Evolutionary conservation across 768 basidiomycete genomes (phyloP).

Genomic region (Lactifluus piperatus): DNA sequence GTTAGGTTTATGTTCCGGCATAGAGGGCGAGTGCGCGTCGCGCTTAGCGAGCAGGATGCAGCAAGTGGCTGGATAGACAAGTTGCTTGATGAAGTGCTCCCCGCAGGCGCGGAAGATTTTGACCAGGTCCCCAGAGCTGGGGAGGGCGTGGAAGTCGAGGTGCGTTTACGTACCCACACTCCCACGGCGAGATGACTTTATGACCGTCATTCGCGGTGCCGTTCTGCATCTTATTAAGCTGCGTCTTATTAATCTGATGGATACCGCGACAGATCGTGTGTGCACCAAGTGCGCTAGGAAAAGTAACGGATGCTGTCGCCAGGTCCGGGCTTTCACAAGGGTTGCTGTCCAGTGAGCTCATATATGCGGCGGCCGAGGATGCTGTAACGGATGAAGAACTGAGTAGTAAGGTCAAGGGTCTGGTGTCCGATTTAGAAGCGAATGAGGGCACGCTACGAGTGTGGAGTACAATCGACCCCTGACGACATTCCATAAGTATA

Average conservation of each 20-base stretch:
- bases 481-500: background rate
- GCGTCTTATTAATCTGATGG: background rate
- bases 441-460: conserved; percentile 18
- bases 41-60: conserved; percentile 1
- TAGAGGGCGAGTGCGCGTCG: conserved; percentile 15
- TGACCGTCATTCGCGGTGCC: too few relatives aligned
- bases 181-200: background rate
- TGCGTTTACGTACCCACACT: background rate
- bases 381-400: conserved; percentile 20
- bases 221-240: too few relatives aligned
- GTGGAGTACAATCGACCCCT: conserved; percentile 19
- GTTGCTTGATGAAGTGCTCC: conserved; percentile 13
- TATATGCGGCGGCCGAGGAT: conserved; percentile 20
- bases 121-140: background rate
- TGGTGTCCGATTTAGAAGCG: conserved; percentile 17
- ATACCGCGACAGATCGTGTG: conserved; percentile 16
- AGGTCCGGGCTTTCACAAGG: conserved; percentile 9
- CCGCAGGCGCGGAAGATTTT: conserved; percentile 19
- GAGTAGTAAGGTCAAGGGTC: conserved; percentile 1
- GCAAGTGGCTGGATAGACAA: conserved; percentile 2
- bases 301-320: conserved; percentile 7
- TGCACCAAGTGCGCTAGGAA: conserved; percentile 10
- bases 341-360: conserved; percentile 16
- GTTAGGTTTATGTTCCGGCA: conserved; percentile 19
- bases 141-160: conserved; percentile 12